Conservation (phyloP, 1,139 yeast genomes). For the Waltiozyma sp. region DNA sequence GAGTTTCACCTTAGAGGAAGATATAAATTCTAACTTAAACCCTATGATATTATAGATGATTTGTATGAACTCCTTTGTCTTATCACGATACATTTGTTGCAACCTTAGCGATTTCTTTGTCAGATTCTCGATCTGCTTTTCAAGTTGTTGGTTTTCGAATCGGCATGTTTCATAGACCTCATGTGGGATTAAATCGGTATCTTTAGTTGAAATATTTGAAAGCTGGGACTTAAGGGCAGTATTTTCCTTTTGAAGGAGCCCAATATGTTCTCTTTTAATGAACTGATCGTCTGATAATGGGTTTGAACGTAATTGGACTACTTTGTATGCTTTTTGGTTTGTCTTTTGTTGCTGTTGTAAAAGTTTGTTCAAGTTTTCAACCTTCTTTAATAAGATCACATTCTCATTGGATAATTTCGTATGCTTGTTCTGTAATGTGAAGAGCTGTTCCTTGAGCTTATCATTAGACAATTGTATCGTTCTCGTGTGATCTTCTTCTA, state of each 20-base stretch:
- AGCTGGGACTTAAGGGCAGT: conserved; percentile 29
- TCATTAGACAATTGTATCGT: conserved; percentile 21
- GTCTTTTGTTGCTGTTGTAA: conserved; percentile 7
- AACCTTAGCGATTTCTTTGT: conserved; percentile 51
- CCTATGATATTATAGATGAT: conserved; percentile 65
- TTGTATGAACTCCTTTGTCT: conserved; percentile 64
- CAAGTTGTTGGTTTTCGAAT: conserved; percentile 39
- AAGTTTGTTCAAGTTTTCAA: conserved; percentile 23
- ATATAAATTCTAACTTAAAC: conserved; percentile 60
- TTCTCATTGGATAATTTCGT: conserved; percentile 28
- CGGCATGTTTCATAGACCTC: conserved; percentile 57
- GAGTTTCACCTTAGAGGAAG: conserved; percentile 56
- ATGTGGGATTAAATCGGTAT: conserved; percentile 36
- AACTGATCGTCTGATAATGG: conserved; percentile 60
- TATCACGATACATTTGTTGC: conserved; percentile 52
- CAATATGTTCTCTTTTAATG: conserved; percentile 44
- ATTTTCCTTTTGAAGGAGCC: conserved; percentile 49
- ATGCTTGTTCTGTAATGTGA: conserved; percentile 29
- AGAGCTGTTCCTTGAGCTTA: conserved; percentile 32
- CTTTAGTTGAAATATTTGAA: conserved; percentile 7
- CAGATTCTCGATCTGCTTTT: conserved; percentile 38
- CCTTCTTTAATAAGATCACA: conserved; percentile 25
- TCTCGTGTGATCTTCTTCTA: conserved; percentile 25
- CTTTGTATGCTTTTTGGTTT: conserved; percentile 31
- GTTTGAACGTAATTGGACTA: conserved; percentile 55